phyloP scores from a whole-genome alignment of 176 grass and related monocot genomes.

The Avena insularis region DNA sequence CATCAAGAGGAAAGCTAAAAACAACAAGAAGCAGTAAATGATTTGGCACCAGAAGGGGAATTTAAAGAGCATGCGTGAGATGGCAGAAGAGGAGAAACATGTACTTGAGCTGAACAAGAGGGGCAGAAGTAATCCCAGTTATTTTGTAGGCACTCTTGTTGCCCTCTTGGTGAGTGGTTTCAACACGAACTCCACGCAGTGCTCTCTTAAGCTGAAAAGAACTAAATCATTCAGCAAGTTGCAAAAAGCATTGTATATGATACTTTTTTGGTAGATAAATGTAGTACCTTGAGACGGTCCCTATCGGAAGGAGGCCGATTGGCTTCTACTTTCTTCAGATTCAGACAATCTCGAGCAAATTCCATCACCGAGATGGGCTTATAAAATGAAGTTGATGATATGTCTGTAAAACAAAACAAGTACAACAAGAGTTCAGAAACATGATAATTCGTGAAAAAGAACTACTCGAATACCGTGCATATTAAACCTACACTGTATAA shows the following conservation, averaged over 20 bases:
- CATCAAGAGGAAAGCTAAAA: conserved; percentile 71
- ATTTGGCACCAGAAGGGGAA: background rate
- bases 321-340: conserved; percentile 5
- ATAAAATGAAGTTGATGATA: conserved; percentile 74
- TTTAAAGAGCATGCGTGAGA: background rate
- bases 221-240: conserved; percentile 11
- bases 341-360: conserved; percentile 48
- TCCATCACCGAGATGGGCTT: conserved; percentile 52
- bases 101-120: conserved; percentile 64
- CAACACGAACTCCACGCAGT: conserved; percentile 70
- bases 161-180: conserved; percentile 59
- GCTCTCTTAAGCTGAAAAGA: conserved; percentile 68
- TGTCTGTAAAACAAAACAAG: conserved; percentile 56
- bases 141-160: conserved; percentile 63
- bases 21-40: conserved; percentile 16
- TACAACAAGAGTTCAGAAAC: conserved; percentile 21
- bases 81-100: conserved; percentile 13
- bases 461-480: background rate
- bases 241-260: background rate
- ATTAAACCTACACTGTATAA: background rate
- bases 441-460: background rate
- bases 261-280: background rate
- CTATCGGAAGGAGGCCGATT: conserved; percentile 49
- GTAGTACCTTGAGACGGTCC: conserved; percentile 63
- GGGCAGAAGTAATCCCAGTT: conserved; percentile 56